These are phyloP conservation scores for Euphorbia tirucalli DNA, from an alignment of 345 rosid genomes.

Conservation along the genomic window DNA sequence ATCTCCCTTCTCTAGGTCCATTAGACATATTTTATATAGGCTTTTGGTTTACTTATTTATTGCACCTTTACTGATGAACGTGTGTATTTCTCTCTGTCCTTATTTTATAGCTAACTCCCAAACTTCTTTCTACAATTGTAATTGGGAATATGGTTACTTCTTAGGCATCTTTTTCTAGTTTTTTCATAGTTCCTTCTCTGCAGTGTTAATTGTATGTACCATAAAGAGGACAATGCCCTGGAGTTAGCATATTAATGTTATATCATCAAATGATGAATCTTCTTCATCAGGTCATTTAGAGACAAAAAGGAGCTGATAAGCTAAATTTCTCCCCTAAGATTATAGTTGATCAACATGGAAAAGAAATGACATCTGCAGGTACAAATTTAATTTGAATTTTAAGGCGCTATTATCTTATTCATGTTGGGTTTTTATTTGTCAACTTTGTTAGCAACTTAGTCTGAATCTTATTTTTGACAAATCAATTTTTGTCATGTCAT, in stretches of 20 bases:
- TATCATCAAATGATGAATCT: constrained; percentile 58
- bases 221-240: constrained; percentile 57
- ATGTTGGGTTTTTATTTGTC: background rate
- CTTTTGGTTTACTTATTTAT: background rate
- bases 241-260: constrained; percentile 46
- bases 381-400: background rate
- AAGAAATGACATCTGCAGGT: constrained; percentile 48
- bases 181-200: background rate
- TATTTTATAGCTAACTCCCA: no score
- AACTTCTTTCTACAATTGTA: background rate
- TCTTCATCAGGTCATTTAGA: constrained; percentile 45
- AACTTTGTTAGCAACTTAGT: background rate
- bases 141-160: background rate
- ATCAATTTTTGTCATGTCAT: background rate
- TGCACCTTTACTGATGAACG: no score
- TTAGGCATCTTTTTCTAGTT: background rate
- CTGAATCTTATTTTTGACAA: no score
- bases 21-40: background rate
- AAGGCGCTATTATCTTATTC: background rate
- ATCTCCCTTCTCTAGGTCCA: background rate
- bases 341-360: constrained; percentile 23
- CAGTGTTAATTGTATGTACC: constrained; percentile 15
- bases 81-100: background rate
- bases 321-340: constrained; percentile 7
- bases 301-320: constrained; percentile 21